Percentiles rank a stretch among this genome's conserved stretches.
phyloP scores from a whole-genome alignment of 2,329 filamentous ascomycete genomes.

The Fusarium miscanthi region DNA sequence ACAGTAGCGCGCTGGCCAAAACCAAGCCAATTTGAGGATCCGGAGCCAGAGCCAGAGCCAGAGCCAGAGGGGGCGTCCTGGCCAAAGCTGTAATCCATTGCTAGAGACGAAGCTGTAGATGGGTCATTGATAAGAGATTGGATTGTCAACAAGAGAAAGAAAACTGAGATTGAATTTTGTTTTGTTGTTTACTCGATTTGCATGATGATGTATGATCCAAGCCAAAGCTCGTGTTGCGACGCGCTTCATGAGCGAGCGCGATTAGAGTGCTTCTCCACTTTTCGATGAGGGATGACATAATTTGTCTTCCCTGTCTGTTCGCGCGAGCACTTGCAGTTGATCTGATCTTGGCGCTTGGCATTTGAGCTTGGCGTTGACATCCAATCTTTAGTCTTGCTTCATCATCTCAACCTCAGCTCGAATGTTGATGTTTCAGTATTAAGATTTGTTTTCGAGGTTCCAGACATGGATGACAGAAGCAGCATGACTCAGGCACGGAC shows the following conservation, averaged over 20 bases:
- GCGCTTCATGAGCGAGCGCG: slow-evolving; percentile 5
- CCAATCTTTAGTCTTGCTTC: not conserved
- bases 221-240: slow-evolving; percentile 2
- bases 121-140: not conserved
- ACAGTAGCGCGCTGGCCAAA: slow-evolving; percentile 32
- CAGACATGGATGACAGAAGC: not conserved
- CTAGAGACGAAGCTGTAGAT: not conserved
- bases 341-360: slow-evolving; percentile 24
- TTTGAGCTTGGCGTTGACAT: slow-evolving; percentile 18
- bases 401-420: not conserved
- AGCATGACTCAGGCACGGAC: not conserved
- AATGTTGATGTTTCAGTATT: not conserved
- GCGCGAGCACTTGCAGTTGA: slow-evolving; percentile 23
- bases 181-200: slow-evolving; percentile 22
- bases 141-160: not conserved
- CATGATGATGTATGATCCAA: slow-evolving; percentile 15
- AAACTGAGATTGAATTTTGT: slow-evolving; percentile 10
- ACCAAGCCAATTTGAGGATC: slow-evolving; percentile 33
- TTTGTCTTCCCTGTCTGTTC: not conserved
- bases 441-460: not conserved
- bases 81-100: slow-evolving; percentile 38
- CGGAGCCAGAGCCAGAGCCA: slow-evolving; percentile 8
- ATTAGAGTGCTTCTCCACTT: slow-evolving; percentile 1
- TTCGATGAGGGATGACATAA: slow-evolving; percentile 14
- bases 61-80: slow-evolving; percentile 19